Percentiles rank a stretch among this genome's conserved stretches.
Conservation (phyloP, 257 asterid species). For the Primulina huaijiensis region DNA sequence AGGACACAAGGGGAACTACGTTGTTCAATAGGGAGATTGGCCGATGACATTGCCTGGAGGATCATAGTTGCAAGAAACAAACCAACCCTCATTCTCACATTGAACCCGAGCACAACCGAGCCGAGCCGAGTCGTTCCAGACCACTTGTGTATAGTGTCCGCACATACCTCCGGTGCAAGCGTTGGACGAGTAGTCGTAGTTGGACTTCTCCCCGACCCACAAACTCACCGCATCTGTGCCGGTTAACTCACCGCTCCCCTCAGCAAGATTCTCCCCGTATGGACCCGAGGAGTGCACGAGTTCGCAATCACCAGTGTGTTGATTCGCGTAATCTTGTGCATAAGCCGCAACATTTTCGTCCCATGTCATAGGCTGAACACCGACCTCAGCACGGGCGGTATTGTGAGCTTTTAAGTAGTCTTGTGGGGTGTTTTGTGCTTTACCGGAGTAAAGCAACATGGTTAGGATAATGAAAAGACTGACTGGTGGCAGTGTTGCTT, state of each 20-base stretch:
- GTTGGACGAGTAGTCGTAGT: neutral
- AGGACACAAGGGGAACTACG: no score
- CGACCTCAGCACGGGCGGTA: constrained; percentile 35
- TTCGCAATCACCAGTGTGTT: constrained; percentile 37
- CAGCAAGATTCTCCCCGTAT: constrained; percentile 47
- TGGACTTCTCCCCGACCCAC: neutral
- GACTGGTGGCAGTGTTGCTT: neutral
- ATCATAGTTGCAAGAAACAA: constrained; percentile 43
- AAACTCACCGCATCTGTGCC: neutral
- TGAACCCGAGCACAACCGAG: constrained; percentile 39
- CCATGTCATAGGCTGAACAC: constrained; percentile 47
- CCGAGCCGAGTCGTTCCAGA: constrained; percentile 29
- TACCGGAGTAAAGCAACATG: neutral
- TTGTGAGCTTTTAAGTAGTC: constrained; percentile 47
- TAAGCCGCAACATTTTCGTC: constrained; percentile 37
- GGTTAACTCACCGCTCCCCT: constrained; percentile 15
- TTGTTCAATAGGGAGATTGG: constrained; percentile 35
- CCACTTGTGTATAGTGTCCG: constrained; percentile 49
- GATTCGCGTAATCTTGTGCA: constrained; percentile 39
- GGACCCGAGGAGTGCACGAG: constrained; percentile 37
- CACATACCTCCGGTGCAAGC: constrained; percentile 27
- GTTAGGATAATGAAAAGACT: neutral
- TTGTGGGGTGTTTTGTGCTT: constrained; percentile 37
- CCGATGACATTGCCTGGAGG: constrained; percentile 40
- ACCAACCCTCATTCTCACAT: constrained; percentile 36